Evolutionary conservation across 2,329 filamentous ascomycete genomes (phyloP).

Genomic region (Fusarium protoensiforme): DNA sequence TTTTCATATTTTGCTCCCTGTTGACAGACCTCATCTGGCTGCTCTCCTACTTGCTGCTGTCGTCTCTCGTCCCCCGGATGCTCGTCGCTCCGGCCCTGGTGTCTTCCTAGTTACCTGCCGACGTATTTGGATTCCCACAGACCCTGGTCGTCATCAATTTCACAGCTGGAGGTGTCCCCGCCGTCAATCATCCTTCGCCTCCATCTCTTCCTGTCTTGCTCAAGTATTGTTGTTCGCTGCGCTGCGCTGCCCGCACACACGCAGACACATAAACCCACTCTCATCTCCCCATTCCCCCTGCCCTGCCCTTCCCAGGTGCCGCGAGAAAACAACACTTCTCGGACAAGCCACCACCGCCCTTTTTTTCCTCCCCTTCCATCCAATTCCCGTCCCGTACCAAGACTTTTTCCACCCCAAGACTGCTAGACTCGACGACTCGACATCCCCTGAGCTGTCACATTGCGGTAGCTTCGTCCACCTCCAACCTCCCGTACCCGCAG

Average conservation of each 20-base stretch:
- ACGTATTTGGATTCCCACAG: slow-evolving; percentile 10
- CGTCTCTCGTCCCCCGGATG: slow-evolving; percentile 16
- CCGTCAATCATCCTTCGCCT: not conserved
- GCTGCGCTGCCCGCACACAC: slow-evolving; percentile 16
- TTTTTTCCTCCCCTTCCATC: not conserved
- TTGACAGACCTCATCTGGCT: slow-evolving; percentile 15
- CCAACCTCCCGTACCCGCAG: slow-evolving; percentile 16
- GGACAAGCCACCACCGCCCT: not conserved
- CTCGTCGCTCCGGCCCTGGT: slow-evolving; percentile 23
- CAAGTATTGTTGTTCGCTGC: not conserved
- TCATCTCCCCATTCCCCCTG: not conserved
- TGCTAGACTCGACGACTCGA: slow-evolving; percentile 2
- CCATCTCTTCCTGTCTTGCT: not conserved
- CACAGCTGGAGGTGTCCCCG: not conserved
- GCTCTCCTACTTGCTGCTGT: slow-evolving; percentile 9
- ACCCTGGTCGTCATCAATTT: slow-evolving; percentile 16
- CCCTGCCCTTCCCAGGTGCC: slow-evolving; percentile 27
- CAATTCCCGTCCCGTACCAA: slow-evolving; percentile 5
- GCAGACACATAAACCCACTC: slow-evolving; percentile 5
- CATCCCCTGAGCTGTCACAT: not conserved
- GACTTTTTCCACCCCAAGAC: not conserved
- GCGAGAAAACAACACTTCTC: slow-evolving; percentile 6
- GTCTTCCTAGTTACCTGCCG: not conserved
- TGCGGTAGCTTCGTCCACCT: slow-evolving; percentile 4
- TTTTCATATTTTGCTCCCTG: slow-evolving; percentile 35